Conservation (phyloP, 2,329 filamentous ascomycete species). For the Pseudopithomyces maydicus region DNA sequence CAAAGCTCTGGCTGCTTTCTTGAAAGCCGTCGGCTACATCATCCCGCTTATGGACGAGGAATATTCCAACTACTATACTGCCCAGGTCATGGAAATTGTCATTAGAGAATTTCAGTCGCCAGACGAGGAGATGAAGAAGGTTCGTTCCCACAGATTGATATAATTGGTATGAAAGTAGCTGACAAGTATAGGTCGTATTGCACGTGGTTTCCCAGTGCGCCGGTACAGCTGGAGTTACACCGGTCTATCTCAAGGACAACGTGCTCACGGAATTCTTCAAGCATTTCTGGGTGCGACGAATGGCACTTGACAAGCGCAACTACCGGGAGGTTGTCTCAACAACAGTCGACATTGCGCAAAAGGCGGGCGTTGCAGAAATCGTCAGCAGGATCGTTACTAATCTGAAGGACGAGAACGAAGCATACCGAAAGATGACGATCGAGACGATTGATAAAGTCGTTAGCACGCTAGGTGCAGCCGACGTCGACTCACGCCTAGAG, state of each 20-base stretch:
- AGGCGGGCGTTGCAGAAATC: slow-evolving; percentile 96
- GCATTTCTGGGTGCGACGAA: slow-evolving; percentile 95
- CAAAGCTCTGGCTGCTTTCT: slow-evolving; percentile 91
- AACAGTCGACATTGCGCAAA: slow-evolving; percentile 94
- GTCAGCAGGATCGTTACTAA: slow-evolving; percentile 92
- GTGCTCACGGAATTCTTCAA: slow-evolving; percentile 98
- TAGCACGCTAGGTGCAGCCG: slow-evolving; percentile 87
- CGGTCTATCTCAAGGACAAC: slow-evolving; percentile 91
- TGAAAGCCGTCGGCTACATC: slow-evolving; percentile 97
- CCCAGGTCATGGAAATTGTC: slow-evolving; percentile 98
- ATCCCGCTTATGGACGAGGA: slow-evolving; percentile 99
- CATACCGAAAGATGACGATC: slow-evolving; percentile 98
- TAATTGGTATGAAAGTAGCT: too few relatives aligned
- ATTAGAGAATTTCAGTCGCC: slow-evolving; percentile 95
- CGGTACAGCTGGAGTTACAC: slow-evolving; percentile 91
- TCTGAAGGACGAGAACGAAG: slow-evolving; percentile 96
- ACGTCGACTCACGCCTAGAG: slow-evolving; percentile 90
- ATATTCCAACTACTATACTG: slow-evolving; percentile 98
- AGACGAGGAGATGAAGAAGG: slow-evolving; percentile 99
- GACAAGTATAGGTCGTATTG: slow-evolving; percentile 99
- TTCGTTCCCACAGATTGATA: slow-evolving; percentile 43
- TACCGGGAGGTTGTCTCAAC: slow-evolving; percentile 98
- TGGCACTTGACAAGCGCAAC: slow-evolving; percentile 97
- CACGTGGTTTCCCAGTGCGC: slow-evolving; percentile 98
- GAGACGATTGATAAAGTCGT: slow-evolving; percentile 98